phyloP scores from a whole-genome alignment of 345 rosid species.

The Nasturtium officinale region DNA sequence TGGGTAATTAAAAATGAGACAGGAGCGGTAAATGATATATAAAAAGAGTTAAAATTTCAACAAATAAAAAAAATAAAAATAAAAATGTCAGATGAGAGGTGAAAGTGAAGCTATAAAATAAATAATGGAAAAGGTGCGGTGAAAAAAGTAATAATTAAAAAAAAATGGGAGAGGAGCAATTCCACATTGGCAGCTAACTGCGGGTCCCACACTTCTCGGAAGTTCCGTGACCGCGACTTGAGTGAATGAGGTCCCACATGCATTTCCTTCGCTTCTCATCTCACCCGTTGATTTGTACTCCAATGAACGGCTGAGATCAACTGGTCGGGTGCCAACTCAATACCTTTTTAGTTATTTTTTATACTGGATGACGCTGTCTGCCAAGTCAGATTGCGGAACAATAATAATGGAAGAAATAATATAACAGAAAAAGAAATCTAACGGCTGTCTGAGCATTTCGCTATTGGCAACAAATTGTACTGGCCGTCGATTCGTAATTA shows the following conservation, averaged over 20 bases:
- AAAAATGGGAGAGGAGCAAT: conserved; percentile 39
- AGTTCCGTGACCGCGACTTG: conserved; percentile 77
- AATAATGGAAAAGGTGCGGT: conserved; percentile 4
- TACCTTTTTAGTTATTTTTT: conserved; percentile 34
- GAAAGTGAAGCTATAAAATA: background rate
- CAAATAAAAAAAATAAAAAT: background rate
- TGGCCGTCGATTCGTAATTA: conserved; percentile 37
- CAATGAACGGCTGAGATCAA: conserved; percentile 44
- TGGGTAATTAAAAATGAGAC: background rate
- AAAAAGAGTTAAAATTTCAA: background rate
- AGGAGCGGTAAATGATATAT: background rate
- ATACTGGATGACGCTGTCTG: conserved; percentile 43
- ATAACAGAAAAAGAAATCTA: conserved; percentile 28
- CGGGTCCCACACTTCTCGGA: conserved; percentile 69
- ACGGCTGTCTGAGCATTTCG: conserved; percentile 42
- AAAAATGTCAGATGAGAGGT: background rate
- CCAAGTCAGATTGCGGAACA: conserved; percentile 55
- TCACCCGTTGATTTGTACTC: conserved; percentile 29
- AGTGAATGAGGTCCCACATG: conserved; percentile 40
- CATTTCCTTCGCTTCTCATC: conserved; percentile 38
- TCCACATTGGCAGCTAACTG: conserved; percentile 58
- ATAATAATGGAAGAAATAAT: background rate
- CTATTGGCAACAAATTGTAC: conserved; percentile 26
- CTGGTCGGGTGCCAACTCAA: conserved; percentile 68
- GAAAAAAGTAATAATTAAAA: conserved; percentile 39